phyloP scores from a whole-genome alignment of 2,329 filamentous ascomycete genomes.

The Cryphonectria carpinicola region DNA sequence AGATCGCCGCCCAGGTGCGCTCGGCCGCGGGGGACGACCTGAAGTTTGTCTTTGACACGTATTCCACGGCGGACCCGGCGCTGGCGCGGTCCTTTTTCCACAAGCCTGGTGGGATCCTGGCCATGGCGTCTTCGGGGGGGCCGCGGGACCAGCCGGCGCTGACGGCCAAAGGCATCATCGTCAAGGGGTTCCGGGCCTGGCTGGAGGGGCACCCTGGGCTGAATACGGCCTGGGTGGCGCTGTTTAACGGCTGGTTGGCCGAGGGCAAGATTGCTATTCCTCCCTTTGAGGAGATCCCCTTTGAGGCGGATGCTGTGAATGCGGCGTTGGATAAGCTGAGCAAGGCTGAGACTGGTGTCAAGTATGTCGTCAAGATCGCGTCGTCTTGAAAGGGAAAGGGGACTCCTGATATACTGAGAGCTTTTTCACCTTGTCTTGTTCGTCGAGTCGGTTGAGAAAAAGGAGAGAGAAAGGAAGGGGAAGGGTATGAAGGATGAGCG shows the following conservation, averaged over 20 bases:
- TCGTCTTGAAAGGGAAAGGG: background rate
- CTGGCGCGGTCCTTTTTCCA: constrained; percentile 19
- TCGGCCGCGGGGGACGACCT: background rate
- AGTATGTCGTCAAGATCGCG: constrained; percentile 5
- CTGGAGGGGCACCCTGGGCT: background rate
- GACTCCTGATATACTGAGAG: no score
- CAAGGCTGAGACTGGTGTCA: background rate
- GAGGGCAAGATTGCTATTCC: background rate
- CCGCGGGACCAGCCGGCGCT: background rate
- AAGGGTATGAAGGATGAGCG: background rate
- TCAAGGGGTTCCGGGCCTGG: constrained; percentile 6
- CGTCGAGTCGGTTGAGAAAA: constrained; percentile 1
- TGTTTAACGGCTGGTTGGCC: constrained; percentile 3
- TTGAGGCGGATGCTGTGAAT: constrained; percentile 1
- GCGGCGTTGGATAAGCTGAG: background rate
- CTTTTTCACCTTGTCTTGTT: background rate
- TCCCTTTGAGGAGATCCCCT: background rate
- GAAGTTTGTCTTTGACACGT: constrained; percentile 1
- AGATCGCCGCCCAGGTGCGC: background rate
- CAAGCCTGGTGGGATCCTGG: background rate
- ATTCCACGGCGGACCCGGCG: background rate
- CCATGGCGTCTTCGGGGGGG: background rate
- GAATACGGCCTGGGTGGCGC: background rate
- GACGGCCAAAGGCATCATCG: constrained; percentile 1
- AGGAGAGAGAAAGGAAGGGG: background rate